Conservation (phyloP, 805 yeast genomes). For the Teunomyces lycoperdinae region DNA sequence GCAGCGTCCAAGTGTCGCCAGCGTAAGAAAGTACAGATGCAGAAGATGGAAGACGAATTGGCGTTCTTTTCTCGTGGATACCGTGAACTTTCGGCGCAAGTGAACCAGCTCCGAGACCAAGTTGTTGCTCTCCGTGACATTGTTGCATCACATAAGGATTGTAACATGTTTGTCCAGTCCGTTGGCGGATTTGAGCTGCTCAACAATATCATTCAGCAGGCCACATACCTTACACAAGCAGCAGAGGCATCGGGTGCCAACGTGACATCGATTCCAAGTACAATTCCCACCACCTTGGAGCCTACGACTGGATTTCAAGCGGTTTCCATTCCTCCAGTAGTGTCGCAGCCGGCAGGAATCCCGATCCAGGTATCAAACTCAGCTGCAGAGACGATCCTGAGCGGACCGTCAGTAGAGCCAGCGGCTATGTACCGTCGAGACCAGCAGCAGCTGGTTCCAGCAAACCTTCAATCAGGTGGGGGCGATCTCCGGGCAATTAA, state of each 20-base stretch:
- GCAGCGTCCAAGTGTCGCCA: slow-evolving; percentile 96
- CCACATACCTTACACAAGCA: slow-evolving; percentile 23
- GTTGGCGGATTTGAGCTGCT: slow-evolving; percentile 48
- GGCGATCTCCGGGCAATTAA: slow-evolving; percentile 21
- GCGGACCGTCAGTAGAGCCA: neutral
- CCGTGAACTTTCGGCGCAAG: slow-evolving; percentile 58
- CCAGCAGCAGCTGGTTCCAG: slow-evolving; percentile 1
- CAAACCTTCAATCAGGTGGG: neutral
- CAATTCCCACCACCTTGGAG: slow-evolving; percentile 37
- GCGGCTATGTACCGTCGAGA: neutral
- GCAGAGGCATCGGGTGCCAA: slow-evolving; percentile 21
- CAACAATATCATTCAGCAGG: slow-evolving; percentile 39
- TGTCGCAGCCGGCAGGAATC: slow-evolving; percentile 1
- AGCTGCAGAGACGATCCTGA: neutral
- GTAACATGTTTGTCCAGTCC: slow-evolving; percentile 37
- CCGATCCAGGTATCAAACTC: slow-evolving; percentile 1
- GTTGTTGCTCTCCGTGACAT: slow-evolving; percentile 48
- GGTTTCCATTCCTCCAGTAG: slow-evolving; percentile 6
- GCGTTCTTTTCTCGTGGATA: slow-evolving; percentile 69
- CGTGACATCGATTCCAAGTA: slow-evolving; percentile 33
- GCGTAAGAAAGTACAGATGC: slow-evolving; percentile 85
- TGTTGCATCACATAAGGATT: slow-evolving; percentile 50
- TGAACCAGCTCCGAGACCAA: slow-evolving; percentile 57
- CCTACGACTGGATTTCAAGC: neutral
- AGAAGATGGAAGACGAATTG: slow-evolving; percentile 77